phyloP scores from a whole-genome alignment of 2,329 filamentous ascomycete genomes.

The Chalaropsis thielavioides region DNA sequence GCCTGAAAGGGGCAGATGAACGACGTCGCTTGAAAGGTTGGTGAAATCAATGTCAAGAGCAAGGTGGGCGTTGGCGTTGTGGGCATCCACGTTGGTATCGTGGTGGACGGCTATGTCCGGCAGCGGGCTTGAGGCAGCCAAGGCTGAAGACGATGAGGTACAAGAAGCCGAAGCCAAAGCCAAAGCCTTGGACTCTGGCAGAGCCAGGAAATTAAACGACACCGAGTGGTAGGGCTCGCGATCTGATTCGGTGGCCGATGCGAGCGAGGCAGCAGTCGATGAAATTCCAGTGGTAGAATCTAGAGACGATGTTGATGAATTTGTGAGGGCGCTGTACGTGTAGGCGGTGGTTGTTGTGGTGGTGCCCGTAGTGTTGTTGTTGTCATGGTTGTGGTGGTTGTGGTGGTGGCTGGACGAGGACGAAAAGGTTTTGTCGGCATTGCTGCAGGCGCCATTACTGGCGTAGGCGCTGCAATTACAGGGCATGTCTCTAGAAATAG shows the following conservation, averaged over 20 bases:
- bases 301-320: background rate
- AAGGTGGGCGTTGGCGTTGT: background rate
- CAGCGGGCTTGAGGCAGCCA: background rate
- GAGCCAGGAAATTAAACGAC: background rate
- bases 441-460: background rate
- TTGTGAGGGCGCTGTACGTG: background rate
- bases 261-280: background rate
- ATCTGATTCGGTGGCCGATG: background rate
- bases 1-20: slow-evolving; percentile 15
- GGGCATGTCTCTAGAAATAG: background rate
- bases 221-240: background rate
- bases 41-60: slow-evolving; percentile 6
- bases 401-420: background rate
- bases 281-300: background rate
- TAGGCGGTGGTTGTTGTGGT: background rate
- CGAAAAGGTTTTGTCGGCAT: background rate
- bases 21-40: slow-evolving; percentile 5
- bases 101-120: background rate
- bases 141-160: background rate
- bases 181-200: background rate
- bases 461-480: background rate
- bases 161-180: background rate
- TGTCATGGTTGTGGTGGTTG: background rate
- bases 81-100: background rate
- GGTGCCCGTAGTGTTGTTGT: background rate